These are phyloP conservation scores for Tetrapisispora iriomotensis DNA, from an alignment of 805 yeast genomes.

Conservation along the genomic window DNA sequence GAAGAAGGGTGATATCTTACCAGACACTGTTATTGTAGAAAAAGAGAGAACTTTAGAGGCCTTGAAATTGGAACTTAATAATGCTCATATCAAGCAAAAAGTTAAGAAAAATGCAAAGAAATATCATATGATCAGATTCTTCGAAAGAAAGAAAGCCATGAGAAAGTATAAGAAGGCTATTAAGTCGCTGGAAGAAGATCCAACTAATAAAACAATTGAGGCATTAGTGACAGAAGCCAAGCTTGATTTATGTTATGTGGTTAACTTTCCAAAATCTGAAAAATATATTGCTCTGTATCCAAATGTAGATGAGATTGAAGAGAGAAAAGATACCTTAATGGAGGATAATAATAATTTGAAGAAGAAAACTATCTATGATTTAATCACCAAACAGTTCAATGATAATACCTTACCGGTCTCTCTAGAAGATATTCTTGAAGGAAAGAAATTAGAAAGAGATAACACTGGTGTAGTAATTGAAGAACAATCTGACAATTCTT, in stretches of 20 bases:
- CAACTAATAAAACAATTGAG: conserved; percentile 15
- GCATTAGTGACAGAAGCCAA: conserved; percentile 43
- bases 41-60: conserved; percentile 72
- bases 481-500: conserved; percentile 5
- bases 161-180: conserved; percentile 49
- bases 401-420: conserved; percentile 49
- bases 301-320: conserved; percentile 25
- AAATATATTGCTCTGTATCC: conserved; percentile 79
- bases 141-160: conserved; percentile 78
- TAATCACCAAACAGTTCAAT: conserved; percentile 43
- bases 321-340: conserved; percentile 4
- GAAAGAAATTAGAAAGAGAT: conserved; percentile 26
- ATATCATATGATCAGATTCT: conserved; percentile 89
- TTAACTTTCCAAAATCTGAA: conserved; percentile 66
- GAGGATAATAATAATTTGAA: conserved; percentile 32
- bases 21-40: conserved; percentile 54
- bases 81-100: conserved; percentile 35
- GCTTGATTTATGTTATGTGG: conserved; percentile 63
- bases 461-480: conserved; percentile 16
- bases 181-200: conserved; percentile 18
- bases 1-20: conserved; percentile 44
- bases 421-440: conserved; percentile 35
- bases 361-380: conserved; percentile 40
- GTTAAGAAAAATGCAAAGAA: conserved; percentile 50
- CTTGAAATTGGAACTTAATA: conserved; percentile 45